Evolutionary conservation across 2,329 filamentous ascomycete species (phyloP), one percentile per base, ranked within the genome.

Genomic region (Sclerotinia glacialis): DNA sequence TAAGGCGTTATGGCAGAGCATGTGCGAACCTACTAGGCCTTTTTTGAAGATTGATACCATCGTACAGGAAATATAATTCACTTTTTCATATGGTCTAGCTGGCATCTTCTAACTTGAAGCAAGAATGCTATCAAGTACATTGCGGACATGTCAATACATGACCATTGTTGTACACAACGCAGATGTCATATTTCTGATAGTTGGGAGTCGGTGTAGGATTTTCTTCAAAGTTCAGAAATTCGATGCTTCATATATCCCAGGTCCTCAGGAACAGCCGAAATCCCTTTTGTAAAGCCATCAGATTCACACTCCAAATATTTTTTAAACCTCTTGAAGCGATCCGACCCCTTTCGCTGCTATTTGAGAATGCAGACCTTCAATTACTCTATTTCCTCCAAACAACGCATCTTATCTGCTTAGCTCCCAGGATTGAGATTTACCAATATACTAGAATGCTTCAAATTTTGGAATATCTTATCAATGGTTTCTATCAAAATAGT

Each of bases 21-120:
- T 34, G 28, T 37, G 49, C 23, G 28, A 2, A 11, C n/a, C 9
- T 60, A 12, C 3, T 60, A 11, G 28, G 44, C 44, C 18, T 37
- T 49, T 47, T n/a, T n/a, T 47, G n/a, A 47, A 46, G 12, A n/a
- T 49, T 60, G 58, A 60, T 60, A 60, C 58, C 58, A 60, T 23
- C 23, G 18, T 23, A 60, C 12, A 49, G 58, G 11, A 23, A 49
- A 47, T 47, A 31, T 21, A 49, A 34, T 34, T 37, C n/a, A 60
- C 26, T 34, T 47, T 40, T 59, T 59, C 28, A 6, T 31, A 18
- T 47, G 21, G 56, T 28, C 56, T 59, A 59, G 23, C 31, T n/a
- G 42, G 28, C 40, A 23, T 31, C 42, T 34, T n/a, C n/a, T 47
- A 5, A 7, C 26, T 26, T 23, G 16, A 26, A 42, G 5, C 34